Conservation (phyloP, 1,139 yeast genomes). For the Pichia cactophila region DNA sequence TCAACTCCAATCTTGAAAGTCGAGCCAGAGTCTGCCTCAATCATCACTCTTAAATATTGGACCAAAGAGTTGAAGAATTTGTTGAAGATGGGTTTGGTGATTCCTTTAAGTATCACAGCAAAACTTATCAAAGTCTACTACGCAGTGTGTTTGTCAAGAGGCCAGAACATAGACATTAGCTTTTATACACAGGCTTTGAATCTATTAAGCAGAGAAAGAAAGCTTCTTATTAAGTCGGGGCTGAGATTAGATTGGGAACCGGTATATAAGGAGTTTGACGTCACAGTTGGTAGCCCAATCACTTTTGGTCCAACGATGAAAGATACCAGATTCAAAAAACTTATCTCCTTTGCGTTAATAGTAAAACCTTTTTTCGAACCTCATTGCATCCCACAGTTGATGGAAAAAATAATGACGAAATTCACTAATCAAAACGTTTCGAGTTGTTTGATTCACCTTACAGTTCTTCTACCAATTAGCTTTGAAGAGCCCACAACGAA, state of each 20-base stretch:
- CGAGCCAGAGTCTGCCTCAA: conserved; percentile 63
- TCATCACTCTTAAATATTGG: conserved; percentile 76
- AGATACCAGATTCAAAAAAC: conserved; percentile 28
- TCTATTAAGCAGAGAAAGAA: conserved; percentile 45
- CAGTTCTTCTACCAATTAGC: conserved; percentile 42
- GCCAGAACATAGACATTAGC: conserved; percentile 58
- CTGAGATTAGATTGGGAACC: conserved; percentile 47
- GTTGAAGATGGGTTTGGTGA: conserved; percentile 70
- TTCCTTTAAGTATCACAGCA: conserved; percentile 62
- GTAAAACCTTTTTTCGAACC: conserved; percentile 34
- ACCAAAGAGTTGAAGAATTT: conserved; percentile 80
- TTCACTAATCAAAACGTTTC: conserved; percentile 56
- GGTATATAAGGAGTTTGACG: conserved; percentile 36
- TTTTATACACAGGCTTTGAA: conserved; percentile 62
- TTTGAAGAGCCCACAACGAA: conserved; percentile 17
- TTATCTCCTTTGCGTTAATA: conserved; percentile 32
- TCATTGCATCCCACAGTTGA: conserved; percentile 25
- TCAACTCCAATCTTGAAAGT: conserved; percentile 38
- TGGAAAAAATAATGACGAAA: conserved; percentile 31
- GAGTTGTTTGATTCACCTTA: conserved; percentile 48
- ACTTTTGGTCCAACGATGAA: conserved; percentile 32
- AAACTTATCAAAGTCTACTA: conserved; percentile 65
- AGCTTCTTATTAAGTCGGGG: conserved; percentile 35
- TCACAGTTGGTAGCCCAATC: conserved; percentile 43
- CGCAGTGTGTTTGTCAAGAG: conserved; percentile 64